Evolutionary conservation across 768 basidiomycete genomes (phyloP).

Genomic region (Lactifluus rugatus): DNA sequence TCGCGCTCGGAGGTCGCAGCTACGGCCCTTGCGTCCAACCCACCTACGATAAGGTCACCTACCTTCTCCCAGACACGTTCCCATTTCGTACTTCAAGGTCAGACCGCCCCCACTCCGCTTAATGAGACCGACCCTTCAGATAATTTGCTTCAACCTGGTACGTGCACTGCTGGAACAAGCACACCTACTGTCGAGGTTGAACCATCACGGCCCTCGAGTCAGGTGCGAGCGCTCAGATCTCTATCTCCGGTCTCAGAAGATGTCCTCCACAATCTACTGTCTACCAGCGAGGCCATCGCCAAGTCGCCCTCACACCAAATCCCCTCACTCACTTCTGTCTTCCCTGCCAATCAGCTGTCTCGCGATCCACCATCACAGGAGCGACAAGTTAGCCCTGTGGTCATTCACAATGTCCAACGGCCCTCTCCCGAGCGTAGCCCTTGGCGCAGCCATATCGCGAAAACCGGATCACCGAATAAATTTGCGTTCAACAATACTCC

Average conservation of each 20-base stretch:
- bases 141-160: not conserved
- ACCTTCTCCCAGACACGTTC: not conserved
- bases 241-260: slow-evolving; percentile 50
- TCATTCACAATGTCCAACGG: slow-evolving; percentile 13
- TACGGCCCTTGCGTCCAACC: not conserved
- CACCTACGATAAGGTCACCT: not conserved
- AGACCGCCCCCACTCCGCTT: not conserved
- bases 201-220: not conserved
- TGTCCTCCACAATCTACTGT: slow-evolving; percentile 24
- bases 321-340: not conserved
- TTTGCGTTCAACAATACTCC: not conserved
- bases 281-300: not conserved
- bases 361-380: not conserved
- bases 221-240: slow-evolving; percentile 39
- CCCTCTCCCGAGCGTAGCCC: slow-evolving; percentile 16
- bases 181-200: not conserved
- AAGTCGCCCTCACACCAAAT: not conserved
- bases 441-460: slow-evolving; percentile 12
- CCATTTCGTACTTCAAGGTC: not conserved
- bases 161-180: not conserved
- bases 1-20: not conserved
- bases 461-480: slow-evolving; percentile 11
- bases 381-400: not conserved
- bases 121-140: not conserved
- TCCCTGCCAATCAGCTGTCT: not conserved